Conservation (phyloP, 2,329 filamentous ascomycete species). For the Clarireedia paspali region DNA sequence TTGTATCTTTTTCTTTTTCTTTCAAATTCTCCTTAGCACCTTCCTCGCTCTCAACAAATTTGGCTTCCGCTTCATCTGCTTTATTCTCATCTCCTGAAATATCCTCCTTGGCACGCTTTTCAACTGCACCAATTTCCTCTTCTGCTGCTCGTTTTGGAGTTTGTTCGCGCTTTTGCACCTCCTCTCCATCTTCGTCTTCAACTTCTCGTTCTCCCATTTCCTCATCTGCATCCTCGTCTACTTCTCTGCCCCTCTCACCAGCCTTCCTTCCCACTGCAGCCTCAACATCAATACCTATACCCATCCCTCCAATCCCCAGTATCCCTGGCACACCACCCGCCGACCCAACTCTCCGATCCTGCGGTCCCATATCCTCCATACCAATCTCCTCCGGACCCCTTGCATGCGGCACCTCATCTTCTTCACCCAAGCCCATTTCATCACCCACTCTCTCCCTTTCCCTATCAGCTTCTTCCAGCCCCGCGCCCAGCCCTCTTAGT, state of each 20-base stretch:
- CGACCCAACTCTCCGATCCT: constrained; percentile 37
- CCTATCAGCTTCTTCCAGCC: constrained; percentile 17
- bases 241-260: constrained; percentile 30
- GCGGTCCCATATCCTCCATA: constrained; percentile 77
- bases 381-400: constrained; percentile 80
- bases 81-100: background rate
- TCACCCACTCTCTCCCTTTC: background rate
- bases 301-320: constrained; percentile 33
- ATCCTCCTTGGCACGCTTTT: constrained; percentile 4
- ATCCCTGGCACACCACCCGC: constrained; percentile 28
- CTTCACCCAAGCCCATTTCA: constrained; percentile 34
- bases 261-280: constrained; percentile 49
- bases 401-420: constrained; percentile 67
- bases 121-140: constrained; percentile 32
- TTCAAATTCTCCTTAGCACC: background rate
- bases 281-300: constrained; percentile 48
- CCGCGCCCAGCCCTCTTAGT: constrained; percentile 31
- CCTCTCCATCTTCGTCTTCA: constrained; percentile 19
- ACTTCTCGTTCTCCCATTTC: constrained; percentile 32
- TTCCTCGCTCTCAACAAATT: background rate
- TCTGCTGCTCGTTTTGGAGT: constrained; percentile 51
- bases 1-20: background rate
- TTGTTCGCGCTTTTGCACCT: constrained; percentile 13
- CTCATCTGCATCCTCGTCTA: constrained; percentile 48
- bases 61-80: background rate